A percentile compares a stretch with the other conserved stretches of the same genome.
These are phyloP conservation scores for Pseudisothecium myosuroides DNA, from an alignment of 225 moss, liverwort and hornwort species.

Conservation along the genomic window DNA sequence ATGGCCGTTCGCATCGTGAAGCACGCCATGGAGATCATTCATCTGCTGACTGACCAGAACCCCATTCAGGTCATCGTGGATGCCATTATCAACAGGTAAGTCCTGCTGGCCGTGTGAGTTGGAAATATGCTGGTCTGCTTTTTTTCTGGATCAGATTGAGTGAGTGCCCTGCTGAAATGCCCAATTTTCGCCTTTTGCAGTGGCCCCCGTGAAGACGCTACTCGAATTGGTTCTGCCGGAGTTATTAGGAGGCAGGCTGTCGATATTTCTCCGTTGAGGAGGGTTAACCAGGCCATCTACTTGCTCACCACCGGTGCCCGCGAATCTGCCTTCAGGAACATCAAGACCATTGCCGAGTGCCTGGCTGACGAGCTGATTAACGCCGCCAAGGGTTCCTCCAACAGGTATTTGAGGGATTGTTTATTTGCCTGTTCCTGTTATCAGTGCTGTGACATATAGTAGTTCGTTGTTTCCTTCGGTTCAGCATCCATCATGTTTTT, in stretches of 20 bases:
- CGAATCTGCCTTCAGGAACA: slow-evolving; percentile 79
- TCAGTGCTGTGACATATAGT: background rate
- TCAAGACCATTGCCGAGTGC: slow-evolving; percentile 89
- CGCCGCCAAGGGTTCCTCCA: slow-evolving; percentile 57
- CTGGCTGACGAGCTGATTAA: slow-evolving; percentile 84
- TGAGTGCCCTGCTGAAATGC: background rate
- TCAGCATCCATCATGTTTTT: background rate
- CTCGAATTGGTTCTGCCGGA: slow-evolving; percentile 80
- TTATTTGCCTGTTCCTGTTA: too few species aligned
- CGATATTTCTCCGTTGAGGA: slow-evolving; percentile 73
- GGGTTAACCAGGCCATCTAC: slow-evolving; percentile 89
- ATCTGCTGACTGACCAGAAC: slow-evolving; percentile 70
- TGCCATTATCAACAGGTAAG: slow-evolving; percentile 74
- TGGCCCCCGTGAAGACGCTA: slow-evolving; percentile 85
- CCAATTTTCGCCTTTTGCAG: background rate
- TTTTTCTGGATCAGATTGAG: background rate
- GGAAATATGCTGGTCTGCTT: background rate
- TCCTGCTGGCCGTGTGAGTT: background rate
- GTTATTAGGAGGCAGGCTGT: slow-evolving; percentile 84
- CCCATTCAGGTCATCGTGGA: slow-evolving; percentile 74
- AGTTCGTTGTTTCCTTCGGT: too few species aligned
- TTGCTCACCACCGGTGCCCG: slow-evolving; percentile 73
- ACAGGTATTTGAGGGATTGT: background rate
- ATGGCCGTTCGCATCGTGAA: slow-evolving; percentile 84
- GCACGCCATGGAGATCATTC: slow-evolving; percentile 88